These are phyloP conservation scores for Candida buenavistaensis DNA, from an alignment of 1,139 yeast genomes.

Conservation along the genomic window DNA sequence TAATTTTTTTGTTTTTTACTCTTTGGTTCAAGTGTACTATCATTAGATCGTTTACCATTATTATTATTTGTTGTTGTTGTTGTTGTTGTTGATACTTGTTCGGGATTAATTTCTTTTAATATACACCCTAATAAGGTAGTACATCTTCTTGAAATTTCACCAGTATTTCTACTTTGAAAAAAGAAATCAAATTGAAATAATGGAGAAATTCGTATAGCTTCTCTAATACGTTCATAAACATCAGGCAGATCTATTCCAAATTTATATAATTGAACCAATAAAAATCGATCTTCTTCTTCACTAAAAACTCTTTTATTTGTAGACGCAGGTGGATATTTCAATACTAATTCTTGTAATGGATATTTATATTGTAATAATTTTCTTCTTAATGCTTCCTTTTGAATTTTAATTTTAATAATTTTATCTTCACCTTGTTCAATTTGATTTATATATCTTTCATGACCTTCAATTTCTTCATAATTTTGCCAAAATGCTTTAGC, in stretches of 20 bases:
- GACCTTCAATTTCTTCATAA: conserved; percentile 67
- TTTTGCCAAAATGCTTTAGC: conserved; percentile 68
- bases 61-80: no score
- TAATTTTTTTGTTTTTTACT: conserved; percentile 13
- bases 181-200: conserved; percentile 71
- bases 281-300: conserved; percentile 73
- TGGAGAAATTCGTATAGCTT: conserved; percentile 59
- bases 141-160: conserved; percentile 69
- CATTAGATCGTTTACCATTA: conserved; percentile 20
- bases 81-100: conserved; percentile 8
- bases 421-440: conserved; percentile 80
- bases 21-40: conserved; percentile 14
- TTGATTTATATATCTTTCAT: conserved; percentile 63
- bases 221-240: conserved; percentile 61
- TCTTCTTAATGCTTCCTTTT: conserved; percentile 65
- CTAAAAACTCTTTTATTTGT: conserved; percentile 60
- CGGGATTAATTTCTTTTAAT: conserved; percentile 52
- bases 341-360: conserved; percentile 64
- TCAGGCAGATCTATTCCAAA: conserved; percentile 68
- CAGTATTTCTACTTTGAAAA: conserved; percentile 63
- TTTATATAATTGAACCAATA: conserved; percentile 62
- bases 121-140: conserved; percentile 65
- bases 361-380: conserved; percentile 60
- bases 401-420: conserved; percentile 54
- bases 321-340: conserved; percentile 62